Percentiles rank a stretch among this genome's conserved stretches.
These are phyloP conservation scores for Serendipita sp. DNA, from an alignment of 768 basidiomycete genomes.

Conservation along the genomic window DNA sequence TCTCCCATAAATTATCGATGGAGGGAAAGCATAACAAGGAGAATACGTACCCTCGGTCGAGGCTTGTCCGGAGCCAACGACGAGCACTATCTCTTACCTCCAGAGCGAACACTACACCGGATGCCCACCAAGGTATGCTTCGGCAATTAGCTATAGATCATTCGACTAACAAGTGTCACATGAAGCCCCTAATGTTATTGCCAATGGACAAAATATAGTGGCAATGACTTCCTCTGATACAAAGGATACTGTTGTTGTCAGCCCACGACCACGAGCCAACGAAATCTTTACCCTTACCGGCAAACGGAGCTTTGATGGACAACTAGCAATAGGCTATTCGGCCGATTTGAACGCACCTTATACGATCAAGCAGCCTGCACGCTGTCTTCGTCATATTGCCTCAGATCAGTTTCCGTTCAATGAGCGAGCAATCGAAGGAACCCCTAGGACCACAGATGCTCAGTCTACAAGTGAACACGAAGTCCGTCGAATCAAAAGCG, in stretches of 20 bases:
- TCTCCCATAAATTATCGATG: not conserved
- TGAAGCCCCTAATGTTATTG: too few relatives aligned
- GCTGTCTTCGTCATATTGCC: not conserved
- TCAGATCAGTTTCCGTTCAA: not conserved
- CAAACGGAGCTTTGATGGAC: not conserved
- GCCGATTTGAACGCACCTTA: not conserved
- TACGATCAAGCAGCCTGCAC: not conserved
- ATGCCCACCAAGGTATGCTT: too few relatives aligned
- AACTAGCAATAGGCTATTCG: constrained; percentile 4
- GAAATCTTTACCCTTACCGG: constrained; percentile 5
- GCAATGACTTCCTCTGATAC: constrained; percentile 41
- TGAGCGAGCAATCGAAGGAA: not conserved
- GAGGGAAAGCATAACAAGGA: not conserved
- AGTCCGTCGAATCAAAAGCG: too few relatives aligned
- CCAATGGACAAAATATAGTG: constrained; percentile 19
- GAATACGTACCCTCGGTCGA: constrained; percentile 18
- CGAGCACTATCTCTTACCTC: too few relatives aligned
- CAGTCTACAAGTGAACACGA: not conserved
- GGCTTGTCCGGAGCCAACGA: constrained; percentile 22
- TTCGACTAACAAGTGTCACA: constrained; percentile 4
- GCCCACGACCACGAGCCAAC: constrained; percentile 15
- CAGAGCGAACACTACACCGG: too few relatives aligned
- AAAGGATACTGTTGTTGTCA: constrained; percentile 35
- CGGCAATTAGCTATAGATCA: too few relatives aligned
- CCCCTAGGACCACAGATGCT: not conserved